Evolutionary conservation across 768 basidiomycete species (phyloP).

Genomic region (Lactarius hatsudake): DNA sequence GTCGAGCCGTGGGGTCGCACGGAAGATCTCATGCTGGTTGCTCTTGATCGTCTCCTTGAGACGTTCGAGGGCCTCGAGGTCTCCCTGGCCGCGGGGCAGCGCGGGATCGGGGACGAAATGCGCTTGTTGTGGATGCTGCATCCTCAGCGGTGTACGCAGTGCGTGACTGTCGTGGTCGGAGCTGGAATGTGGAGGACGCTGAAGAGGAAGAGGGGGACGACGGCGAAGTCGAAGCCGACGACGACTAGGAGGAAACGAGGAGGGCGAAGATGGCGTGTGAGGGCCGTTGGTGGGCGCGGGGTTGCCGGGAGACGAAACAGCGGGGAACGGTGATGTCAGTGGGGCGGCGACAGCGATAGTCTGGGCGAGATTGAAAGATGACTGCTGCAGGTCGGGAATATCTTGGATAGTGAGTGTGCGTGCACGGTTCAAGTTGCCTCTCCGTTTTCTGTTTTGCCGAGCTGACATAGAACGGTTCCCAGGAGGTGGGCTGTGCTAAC

Average conservation of each 20-base stretch:
- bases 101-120: conserved; percentile 23
- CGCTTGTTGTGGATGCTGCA: conserved; percentile 18
- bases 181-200: not conserved
- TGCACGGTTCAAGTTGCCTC: conserved; percentile 55
- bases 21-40: conserved; percentile 70
- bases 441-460: conserved; percentile 63
- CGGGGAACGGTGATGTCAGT: conserved; percentile 3
- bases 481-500: conserved; percentile 5
- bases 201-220: not conserved
- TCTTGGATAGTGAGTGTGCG: conserved; percentile 52
- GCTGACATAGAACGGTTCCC: conserved; percentile 44
- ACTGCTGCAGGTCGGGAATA: not conserved
- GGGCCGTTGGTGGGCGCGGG: conserved; percentile 35
- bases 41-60: conserved; percentile 71
- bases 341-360: not conserved
- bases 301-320: not conserved
- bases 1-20: conserved; percentile 61
- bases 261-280: conserved; percentile 34
- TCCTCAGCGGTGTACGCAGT: not conserved
- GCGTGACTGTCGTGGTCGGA: not conserved
- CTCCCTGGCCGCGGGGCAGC: conserved; percentile 55
- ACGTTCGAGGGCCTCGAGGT: conserved; percentile 71
- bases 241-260: not conserved
- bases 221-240: conserved; percentile 5
- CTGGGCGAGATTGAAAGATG: not conserved